Conservation (phyloP, 805 yeast genomes). For the Hanseniaspora pseudoguilliermondii region DNA sequence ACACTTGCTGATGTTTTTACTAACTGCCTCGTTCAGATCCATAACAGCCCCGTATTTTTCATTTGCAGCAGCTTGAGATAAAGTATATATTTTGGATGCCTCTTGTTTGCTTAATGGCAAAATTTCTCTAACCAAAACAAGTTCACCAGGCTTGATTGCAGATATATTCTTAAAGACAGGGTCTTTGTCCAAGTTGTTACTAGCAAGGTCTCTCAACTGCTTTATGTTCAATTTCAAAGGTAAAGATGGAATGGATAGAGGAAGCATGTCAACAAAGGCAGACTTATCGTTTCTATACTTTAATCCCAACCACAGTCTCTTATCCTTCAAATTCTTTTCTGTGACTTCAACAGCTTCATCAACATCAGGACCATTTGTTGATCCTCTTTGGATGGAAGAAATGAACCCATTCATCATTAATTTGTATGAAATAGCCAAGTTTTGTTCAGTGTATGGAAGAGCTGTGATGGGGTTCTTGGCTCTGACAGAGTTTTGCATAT, state of each 20-base stretch:
- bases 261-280: constrained; percentile 55
- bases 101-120: background rate
- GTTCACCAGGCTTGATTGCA: constrained; percentile 83
- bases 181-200: constrained; percentile 50
- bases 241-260: constrained; percentile 78
- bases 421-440: constrained; percentile 70
- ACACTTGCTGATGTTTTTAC: constrained; percentile 50
- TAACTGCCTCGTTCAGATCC: constrained; percentile 79
- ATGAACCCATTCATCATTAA: constrained; percentile 85
- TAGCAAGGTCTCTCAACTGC: constrained; percentile 42
- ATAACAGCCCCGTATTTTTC: constrained; percentile 40
- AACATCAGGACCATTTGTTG: constrained; percentile 69
- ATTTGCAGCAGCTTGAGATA: background rate
- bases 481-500: constrained; percentile 73
- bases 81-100: background rate
- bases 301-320: constrained; percentile 84
- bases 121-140: constrained; percentile 49
- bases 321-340: constrained; percentile 69
- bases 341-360: constrained; percentile 58
- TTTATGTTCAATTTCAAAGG: constrained; percentile 48
- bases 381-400: constrained; percentile 73
- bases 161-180: constrained; percentile 56
- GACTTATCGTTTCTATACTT: constrained; percentile 74
- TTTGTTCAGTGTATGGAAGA: constrained; percentile 71
- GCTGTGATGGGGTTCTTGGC: constrained; percentile 63